A percentile compares a stretch with the other conserved stretches of the same genome.
Evolutionary conservation across 306 rosid species (phyloP).

Genomic region (Hylodesmum podocarpum): DNA sequence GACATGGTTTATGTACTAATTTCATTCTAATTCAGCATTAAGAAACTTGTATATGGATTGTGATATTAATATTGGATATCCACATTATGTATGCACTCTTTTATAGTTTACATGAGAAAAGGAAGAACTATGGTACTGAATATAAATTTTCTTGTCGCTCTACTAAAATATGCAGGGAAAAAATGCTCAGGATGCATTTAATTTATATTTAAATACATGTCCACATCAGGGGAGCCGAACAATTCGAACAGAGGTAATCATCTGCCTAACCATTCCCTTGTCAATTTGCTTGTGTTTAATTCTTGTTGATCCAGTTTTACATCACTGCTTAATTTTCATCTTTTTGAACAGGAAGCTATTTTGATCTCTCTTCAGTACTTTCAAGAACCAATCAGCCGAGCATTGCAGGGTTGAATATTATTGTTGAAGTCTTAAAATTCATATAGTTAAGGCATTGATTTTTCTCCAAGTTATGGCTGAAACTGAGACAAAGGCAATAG

Average conservation of each 20-base stretch:
- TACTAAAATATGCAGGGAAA: constrained; percentile 49
- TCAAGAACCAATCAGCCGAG: constrained; percentile 80
- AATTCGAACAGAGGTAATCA: constrained; percentile 92
- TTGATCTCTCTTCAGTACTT: constrained; percentile 90
- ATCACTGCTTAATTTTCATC: constrained; percentile 18
- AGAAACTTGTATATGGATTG: not conserved
- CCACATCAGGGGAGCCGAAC: constrained; percentile 98
- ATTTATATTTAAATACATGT: constrained; percentile 79
- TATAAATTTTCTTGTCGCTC: constrained; percentile 5
- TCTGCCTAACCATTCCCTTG: not conserved
- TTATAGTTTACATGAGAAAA: not conserved
- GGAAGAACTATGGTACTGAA: not conserved
- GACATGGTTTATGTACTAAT: not conserved
- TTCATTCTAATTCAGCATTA: constrained; percentile 3
- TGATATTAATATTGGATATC: not conserved
- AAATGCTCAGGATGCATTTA: constrained; percentile 55
- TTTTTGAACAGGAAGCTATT: constrained; percentile 73
- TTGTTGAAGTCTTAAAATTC: constrained; percentile 22
- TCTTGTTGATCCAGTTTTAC: not conserved
- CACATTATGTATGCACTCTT: not conserved
- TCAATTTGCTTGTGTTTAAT: not conserved
- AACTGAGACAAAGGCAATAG: not conserved
- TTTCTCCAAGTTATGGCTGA: constrained; percentile 18
- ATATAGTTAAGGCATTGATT: not conserved
- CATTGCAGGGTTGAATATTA: constrained; percentile 46